Evolutionary conservation across 164 flowering plant species (phyloP).

Genomic region (Vitis riparia): DNA sequence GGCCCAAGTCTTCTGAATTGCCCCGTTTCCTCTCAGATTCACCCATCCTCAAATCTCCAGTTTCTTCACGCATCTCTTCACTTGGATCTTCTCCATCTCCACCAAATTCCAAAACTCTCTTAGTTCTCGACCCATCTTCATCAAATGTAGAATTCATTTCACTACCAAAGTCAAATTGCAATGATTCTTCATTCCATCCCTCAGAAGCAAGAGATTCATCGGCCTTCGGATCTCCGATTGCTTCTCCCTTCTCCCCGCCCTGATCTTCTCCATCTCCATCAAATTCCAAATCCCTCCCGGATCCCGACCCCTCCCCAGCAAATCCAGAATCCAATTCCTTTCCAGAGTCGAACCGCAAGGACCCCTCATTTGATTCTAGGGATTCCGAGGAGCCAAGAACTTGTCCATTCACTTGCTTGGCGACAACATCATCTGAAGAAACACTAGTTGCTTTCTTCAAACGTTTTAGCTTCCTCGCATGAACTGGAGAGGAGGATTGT

Average conservation of each 20-base stretch:
- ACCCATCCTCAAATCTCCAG: slow-evolving; percentile 10
- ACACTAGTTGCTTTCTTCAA: slow-evolving; percentile 41
- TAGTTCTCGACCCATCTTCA: slow-evolving; percentile 3
- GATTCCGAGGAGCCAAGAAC: slow-evolving; percentile 5
- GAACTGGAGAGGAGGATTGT: slow-evolving; percentile 36
- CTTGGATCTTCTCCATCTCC: neutral
- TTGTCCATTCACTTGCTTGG: neutral
- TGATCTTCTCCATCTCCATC: slow-evolving; percentile 19
- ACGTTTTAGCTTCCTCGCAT: slow-evolving; percentile 51
- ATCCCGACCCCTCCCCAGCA: slow-evolving; percentile 10
- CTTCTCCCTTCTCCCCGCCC: slow-evolving; percentile 11
- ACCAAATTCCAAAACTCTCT: neutral
- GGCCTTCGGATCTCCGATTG: neutral
- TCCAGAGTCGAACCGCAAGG: too few relatives aligned
- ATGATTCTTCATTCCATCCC: neutral
- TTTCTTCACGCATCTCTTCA: slow-evolving; percentile 4
- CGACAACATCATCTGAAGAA: slow-evolving; percentile 6
- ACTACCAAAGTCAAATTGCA: too few relatives aligned
- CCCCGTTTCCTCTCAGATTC: slow-evolving; percentile 17
- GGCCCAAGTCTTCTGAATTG: slow-evolving; percentile 9
- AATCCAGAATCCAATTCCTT: too few relatives aligned
- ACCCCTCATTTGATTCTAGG: neutral
- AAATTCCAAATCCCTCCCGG: slow-evolving; percentile 8
- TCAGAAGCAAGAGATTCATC: too few relatives aligned
- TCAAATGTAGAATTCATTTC: too few relatives aligned